Evolutionary conservation across 169 alveolate genomes (phyloP).

Genomic region (Cryptosporidium parvum): DNA sequence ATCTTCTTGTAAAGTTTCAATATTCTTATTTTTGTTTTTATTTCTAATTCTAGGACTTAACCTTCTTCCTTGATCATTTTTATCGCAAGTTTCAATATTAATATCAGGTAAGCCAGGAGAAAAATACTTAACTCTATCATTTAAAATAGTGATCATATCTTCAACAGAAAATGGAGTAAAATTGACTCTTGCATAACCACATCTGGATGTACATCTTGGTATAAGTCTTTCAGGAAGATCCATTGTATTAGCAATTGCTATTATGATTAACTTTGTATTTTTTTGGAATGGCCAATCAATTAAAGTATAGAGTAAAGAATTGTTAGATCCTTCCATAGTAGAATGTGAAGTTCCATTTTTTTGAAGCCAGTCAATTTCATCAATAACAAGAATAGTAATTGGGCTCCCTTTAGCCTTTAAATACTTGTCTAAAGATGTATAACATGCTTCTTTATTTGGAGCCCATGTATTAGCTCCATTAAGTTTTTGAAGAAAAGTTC

Average conservation of each 20-base stretch:
- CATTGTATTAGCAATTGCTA: conserved; percentile 83
- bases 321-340: not conserved
- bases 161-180: conserved; percentile 67
- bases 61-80: not conserved
- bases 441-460: conserved; percentile 63
- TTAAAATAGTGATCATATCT: conserved; percentile 47
- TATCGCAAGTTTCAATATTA: not conserved
- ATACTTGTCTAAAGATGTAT: conserved; percentile 30
- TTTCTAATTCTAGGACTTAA: not conserved
- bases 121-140: conserved; percentile 8
- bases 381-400: conserved; percentile 51
- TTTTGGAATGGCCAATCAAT: conserved; percentile 84
- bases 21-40: not conserved
- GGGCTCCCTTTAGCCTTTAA: conserved; percentile 45
- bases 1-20: not conserved
- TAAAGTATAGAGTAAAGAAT: conserved; percentile 78
- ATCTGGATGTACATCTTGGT: conserved; percentile 76
- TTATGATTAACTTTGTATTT: conserved; percentile 77
- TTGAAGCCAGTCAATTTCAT: conserved; percentile 75
- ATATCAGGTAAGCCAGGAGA: not conserved
- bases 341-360: not conserved
- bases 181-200: conserved; percentile 75
- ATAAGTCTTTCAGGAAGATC: conserved; percentile 82
- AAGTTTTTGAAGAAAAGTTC: conserved; percentile 76
- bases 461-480: conserved; percentile 74